Base-by-base conservation (phyloP, 768 basidiomycete genomes). In the Naganishia randhawae region DNA sequence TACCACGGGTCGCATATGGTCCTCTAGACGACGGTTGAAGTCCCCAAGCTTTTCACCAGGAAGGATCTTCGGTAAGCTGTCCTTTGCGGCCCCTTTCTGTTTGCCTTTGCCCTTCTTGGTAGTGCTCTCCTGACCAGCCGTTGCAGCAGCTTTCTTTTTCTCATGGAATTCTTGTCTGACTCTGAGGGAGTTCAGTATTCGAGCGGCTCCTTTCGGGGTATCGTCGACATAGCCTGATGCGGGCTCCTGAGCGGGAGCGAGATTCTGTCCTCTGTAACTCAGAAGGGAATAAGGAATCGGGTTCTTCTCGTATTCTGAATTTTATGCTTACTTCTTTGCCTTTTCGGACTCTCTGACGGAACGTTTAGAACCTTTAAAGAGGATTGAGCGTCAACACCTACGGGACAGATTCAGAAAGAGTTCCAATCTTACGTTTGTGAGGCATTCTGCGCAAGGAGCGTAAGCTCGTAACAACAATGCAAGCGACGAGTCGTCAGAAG, bases 21-120 rank as follows among this genome's bases (percentile, higher is more conserved):
- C 54, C 53, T 79, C 78, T 17, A 79, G 69, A 14, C 78, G 70
- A n/a, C 76, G 69, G 67, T 79, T 79, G 65, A 73, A 79, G 32
- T 77, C 76, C 14, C 74, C 75, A 27, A 79, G 63, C 8, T 71
- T 66, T 66, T 79, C 78, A 17, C 74, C 69, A 1, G 75, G 73
- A 50, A 71, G 25, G 37, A 79, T 79, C 35, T 63, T 68, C 3
- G 71, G 72, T 39, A 64, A 53, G 29, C 31, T 53, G 10, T 66
- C 32, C 31, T 63, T 65, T 37, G 54, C n/a, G 3, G 32, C 37
- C 19, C 62, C 63, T 71, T 72, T 35, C 35, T 65, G 45, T 72
- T 72, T 52, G 50, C 69, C 51, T 69, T 69, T 65, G 35, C 68
- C 66, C 10, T 35, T 54, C 31, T 71, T 70, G 25, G 33, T 57